Base-by-base conservation (phyloP, 495 filamentous ascomycete species). In the Penicillium antarcticum region DNA sequence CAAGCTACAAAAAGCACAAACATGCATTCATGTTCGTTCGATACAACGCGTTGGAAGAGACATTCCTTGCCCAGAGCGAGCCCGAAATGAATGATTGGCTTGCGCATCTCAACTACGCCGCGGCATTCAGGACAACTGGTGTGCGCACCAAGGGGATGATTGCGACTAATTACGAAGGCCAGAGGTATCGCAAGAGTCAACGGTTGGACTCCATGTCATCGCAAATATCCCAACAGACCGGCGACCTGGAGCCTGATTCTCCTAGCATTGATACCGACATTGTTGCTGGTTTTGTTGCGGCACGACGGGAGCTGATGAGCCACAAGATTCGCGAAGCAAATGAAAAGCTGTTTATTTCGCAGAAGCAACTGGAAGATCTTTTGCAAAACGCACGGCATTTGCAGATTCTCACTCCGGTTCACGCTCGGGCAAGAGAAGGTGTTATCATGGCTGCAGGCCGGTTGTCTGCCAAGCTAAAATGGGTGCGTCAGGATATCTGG, bases 41-140 rank as follows among this genome's bases (percentile, higher is more conserved):
- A n/a, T 89, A 91, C 50, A 89, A 90, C 45, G 87, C 89, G 0
- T 72, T 95, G 14, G 92, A 97, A 62, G 94, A 99, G 63, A 85
- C 88, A 11, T 88, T 99, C 47, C 76, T 99, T 17, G 92, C 94
- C 3, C 88, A 95, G 53, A 87, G 80, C 24, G 95, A 97, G 53
- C 70, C 74, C 3, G 95, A 97, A 45, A 89, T 96, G 82, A 95
- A 97, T 61, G 94, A 99, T 61, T 99, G 94, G 94, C 72, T 99
- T 19, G 89, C 87, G 5, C 95, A 96, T 58, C 78, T 99, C 34
- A 99, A 99, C 61, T 97, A 97, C 67, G 92, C 92, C 26, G 89
- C 94, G 8, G 88, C 94, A 1, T 97, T 97, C 71, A 80, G 89
- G 49, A 91, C 90, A 1, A 88, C 91, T 17, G 90, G 91, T n/a